Conservation (phyloP, 108 stramenopile species). For the Pelagomonas calceolata region DNA sequence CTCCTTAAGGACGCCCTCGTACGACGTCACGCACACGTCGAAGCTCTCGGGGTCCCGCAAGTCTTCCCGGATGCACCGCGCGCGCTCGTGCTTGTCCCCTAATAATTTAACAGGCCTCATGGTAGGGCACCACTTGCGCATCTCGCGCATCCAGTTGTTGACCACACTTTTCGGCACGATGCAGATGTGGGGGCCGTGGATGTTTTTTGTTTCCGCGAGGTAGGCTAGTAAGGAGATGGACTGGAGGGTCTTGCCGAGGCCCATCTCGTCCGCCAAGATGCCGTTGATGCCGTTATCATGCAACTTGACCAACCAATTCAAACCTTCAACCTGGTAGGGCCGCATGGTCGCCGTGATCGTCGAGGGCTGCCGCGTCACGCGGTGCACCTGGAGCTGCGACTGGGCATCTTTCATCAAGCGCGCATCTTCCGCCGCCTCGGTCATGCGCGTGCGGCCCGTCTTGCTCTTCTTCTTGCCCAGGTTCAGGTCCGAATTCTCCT, state of each 20-base stretch:
- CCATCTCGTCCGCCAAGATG: slow-evolving; percentile 98
- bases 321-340: slow-evolving; percentile 90
- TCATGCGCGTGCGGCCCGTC: slow-evolving; percentile 52
- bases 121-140: slow-evolving; percentile 81
- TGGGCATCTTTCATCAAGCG: slow-evolving; percentile 74
- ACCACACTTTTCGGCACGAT: slow-evolving; percentile 89
- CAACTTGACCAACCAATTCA: slow-evolving; percentile 98
- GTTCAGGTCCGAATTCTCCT: slow-evolving; percentile 46
- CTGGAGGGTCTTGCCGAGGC: slow-evolving; percentile 84
- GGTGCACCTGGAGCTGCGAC: slow-evolving; percentile 61
- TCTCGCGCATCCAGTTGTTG: slow-evolving; percentile 94
- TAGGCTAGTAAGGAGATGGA: slow-evolving; percentile 87
- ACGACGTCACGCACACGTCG: slow-evolving; percentile 90
- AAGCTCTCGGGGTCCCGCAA: slow-evolving; percentile 56
- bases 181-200: too few relatives aligned
- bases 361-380: slow-evolving; percentile 78
- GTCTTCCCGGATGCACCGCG: slow-evolving; percentile 42
- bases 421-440: slow-evolving; percentile 93
- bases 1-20: slow-evolving; percentile 70
- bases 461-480: slow-evolving; percentile 15
- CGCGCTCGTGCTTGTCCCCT: slow-evolving; percentile 82
- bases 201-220: slow-evolving; percentile 26
- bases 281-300: slow-evolving; percentile 98
- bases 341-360: too few relatives aligned
- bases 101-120: slow-evolving; percentile 77